Evolutionary conservation across 352 stramenopile species (phyloP).

Genomic region (Globisporangium nodosum): DNA sequence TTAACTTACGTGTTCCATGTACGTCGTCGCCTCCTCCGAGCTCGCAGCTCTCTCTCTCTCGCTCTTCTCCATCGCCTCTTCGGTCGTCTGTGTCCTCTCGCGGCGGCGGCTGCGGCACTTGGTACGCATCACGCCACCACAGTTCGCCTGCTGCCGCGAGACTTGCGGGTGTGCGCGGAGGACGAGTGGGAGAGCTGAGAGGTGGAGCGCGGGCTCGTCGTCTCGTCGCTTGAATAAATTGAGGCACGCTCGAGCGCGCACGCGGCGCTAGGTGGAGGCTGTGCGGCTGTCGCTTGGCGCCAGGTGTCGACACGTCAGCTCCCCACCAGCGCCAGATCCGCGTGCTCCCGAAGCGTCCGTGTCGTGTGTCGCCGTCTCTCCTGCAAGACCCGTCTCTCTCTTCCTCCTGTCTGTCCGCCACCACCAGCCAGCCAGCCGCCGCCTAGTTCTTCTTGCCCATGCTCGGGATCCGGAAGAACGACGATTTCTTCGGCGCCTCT

Average conservation of each 20-base stretch:
- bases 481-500: constrained; percentile 56
- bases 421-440: neutral
- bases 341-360: neutral
- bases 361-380: neutral
- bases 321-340: too few relatives aligned
- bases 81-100: neutral
- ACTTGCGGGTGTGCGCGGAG: neutral
- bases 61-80: neutral
- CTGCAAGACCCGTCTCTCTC: neutral
- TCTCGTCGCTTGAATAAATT: constrained; percentile 5
- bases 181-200: neutral
- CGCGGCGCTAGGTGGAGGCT: neutral
- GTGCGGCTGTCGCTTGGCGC: neutral
- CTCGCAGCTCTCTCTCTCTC: neutral
- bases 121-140: neutral
- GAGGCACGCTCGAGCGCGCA: neutral
- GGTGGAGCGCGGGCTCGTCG: neutral
- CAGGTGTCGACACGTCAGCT: neutral
- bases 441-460: constrained; percentile 74
- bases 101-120: neutral
- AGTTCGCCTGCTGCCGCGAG: neutral
- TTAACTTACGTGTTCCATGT: constrained; percentile 4
- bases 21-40: neutral
- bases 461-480: constrained; percentile 61
- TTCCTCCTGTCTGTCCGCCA: neutral